These are phyloP conservation scores for Babesia divergens DNA, from an alignment of 169 alveolate genomes.

Conservation along the genomic window DNA sequence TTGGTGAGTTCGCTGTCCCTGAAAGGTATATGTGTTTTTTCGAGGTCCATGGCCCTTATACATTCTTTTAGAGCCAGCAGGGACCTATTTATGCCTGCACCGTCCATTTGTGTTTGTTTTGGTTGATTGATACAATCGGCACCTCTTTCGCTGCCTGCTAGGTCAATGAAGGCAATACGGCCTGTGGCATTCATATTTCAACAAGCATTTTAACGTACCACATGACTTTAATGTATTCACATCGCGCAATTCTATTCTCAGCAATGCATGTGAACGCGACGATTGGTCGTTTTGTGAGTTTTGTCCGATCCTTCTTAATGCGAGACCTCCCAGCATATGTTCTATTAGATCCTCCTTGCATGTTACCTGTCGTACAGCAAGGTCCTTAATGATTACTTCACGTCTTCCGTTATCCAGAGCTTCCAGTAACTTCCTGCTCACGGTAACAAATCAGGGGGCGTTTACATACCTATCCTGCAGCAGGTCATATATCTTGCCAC, in stretches of 20 bases:
- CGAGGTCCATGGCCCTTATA: conserved; percentile 98
- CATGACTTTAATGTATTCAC: conserved; percentile 68
- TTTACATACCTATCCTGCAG: conserved; percentile 87
- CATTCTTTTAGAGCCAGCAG: conserved; percentile 98
- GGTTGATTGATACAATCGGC: conserved; percentile 96
- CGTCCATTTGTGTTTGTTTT: conserved; percentile 95
- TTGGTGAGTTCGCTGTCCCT: conserved; percentile 96
- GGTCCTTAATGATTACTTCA: conserved; percentile 92
- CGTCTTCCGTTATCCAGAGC: conserved; percentile 89
- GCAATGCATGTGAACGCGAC: conserved; percentile 98
- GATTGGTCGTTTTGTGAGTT: conserved; percentile 97
- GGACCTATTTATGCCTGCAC: conserved; percentile 98
- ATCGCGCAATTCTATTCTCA: conserved; percentile 88
- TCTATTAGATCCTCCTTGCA: conserved; percentile 86
- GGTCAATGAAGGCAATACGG: conserved; percentile 93
- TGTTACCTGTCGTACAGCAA: conserved; percentile 82
- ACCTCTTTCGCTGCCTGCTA: conserved; percentile 99
- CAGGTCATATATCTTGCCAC: conserved; percentile 97
- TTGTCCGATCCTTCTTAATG: conserved; percentile 91
- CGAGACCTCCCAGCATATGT: conserved; percentile 84
- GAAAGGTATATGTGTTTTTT: conserved; percentile 96
- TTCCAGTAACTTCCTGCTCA: conserved; percentile 75
- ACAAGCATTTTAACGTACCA: not conserved
- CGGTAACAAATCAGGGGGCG: not conserved
- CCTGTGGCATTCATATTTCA: conserved; percentile 66